Evolutionary conservation across 192 early-diverging fungal genomes (phyloP).

Genomic region (Geranomyces michiganensis): DNA sequence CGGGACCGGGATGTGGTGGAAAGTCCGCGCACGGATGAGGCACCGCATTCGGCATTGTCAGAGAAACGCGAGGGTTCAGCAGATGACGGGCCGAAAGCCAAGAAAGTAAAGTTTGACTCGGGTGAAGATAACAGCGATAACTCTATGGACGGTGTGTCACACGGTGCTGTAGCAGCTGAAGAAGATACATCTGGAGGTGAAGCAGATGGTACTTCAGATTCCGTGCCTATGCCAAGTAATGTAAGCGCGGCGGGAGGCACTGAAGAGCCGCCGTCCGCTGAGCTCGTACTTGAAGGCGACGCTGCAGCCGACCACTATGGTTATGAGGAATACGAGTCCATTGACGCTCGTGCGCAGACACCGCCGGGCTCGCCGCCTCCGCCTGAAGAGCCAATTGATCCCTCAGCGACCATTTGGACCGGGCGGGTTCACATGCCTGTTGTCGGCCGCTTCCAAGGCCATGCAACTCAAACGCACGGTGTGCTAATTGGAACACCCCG

Average conservation of each 20-base stretch:
- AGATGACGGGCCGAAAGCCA: neutral
- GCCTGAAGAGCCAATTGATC: conserved; percentile 6
- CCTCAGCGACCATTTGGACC: conserved; percentile 54
- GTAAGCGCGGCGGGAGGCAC: neutral
- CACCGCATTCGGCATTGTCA: neutral
- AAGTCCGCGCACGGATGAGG: neutral
- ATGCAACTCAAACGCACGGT: conserved; percentile 66
- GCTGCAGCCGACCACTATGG: conserved; percentile 34
- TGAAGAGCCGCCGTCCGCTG: conserved; percentile 33
- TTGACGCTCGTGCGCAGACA: neutral
- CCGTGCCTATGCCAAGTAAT: neutral
- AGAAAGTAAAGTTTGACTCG: conserved; percentile 19
- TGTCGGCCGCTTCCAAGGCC: conserved; percentile 60
- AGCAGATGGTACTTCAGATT: neutral
- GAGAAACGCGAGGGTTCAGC: neutral
- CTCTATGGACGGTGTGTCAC: neutral
- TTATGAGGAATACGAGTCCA: conserved; percentile 18
- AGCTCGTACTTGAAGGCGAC: conserved; percentile 38
- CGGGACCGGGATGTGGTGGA: neutral
- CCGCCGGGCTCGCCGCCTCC: conserved; percentile 11
- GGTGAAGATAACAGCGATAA: neutral
- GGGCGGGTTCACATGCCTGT: conserved; percentile 68
- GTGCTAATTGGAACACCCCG: conserved; percentile 40
- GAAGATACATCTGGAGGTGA: neutral
- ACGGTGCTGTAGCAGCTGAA: neutral